Evolutionary conservation across 257 asterid genomes (phyloP), one percentile per base, ranked within the genome.

Genomic region (Salvia hispanica): DNA sequence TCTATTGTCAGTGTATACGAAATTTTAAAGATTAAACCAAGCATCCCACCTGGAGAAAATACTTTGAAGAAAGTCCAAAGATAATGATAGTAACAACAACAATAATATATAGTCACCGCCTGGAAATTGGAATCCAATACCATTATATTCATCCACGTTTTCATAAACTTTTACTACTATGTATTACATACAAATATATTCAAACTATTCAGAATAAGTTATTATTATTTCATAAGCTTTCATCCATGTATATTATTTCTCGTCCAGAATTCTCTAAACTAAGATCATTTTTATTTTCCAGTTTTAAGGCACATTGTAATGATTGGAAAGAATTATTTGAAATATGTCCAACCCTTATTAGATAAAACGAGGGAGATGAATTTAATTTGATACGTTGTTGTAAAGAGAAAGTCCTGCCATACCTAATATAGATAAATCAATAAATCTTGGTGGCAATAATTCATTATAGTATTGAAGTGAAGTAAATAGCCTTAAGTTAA

Each of bases 381-480:
- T 57, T 6, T 25, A 25, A 25, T 25, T 25, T 25, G 31, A 33
- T 66, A 71, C 34, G 58, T n/a, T 42, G 59, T 2, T 52, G 63
- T 55, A 44, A 60, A 34, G 72, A 74, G 9, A 66, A 6, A 71
- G 59, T 46, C 31, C 14, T n/a, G 21, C 28, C 8, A 31, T 53
- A 39, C 77, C 77, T 69, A 66, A 78, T 74, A 62, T 74, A 43
- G 83, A 66, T 56, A 62, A 42, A 67, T 55, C 76, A 54, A 74
- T 71, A 70, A 78, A 78, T 66, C 64, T 34, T 42, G 51, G 33
- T 42, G 40, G 4, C 78, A 70, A 73, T 78, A 61, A 73, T 73
- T 69, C 43, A 21, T 7, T 33, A 36, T 46, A 18, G 50, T 62
- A 61, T 62, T 72, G 63, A 54, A 72, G 46, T 60, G 34, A 61